These are phyloP conservation scores for Aspergillus jensenii DNA, from an alignment of 2,329 filamentous ascomycete species.

Conservation along the genomic window DNA sequence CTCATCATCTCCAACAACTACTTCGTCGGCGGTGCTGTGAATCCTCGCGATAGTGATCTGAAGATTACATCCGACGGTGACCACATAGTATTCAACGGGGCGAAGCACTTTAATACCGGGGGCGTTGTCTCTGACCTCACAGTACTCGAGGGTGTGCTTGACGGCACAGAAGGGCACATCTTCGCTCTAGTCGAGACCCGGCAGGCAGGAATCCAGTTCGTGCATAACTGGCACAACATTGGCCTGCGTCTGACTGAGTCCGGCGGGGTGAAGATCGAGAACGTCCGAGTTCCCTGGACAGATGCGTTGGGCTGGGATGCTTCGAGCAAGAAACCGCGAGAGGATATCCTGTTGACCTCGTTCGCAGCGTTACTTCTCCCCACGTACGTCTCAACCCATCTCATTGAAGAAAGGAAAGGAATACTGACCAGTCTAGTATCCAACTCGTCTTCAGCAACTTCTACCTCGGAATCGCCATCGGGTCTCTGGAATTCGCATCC, in stretches of 20 bases:
- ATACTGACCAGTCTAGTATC: conserved; percentile 41
- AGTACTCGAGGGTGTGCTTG: conserved; percentile 62
- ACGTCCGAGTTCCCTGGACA: conserved; percentile 57
- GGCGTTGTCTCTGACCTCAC: conserved; percentile 66
- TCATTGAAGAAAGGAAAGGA: background rate
- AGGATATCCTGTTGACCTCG: conserved; percentile 50
- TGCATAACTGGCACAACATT: conserved; percentile 65
- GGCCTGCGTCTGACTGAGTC: conserved; percentile 65
- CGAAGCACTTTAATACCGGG: conserved; percentile 68
- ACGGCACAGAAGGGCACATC: conserved; percentile 59
- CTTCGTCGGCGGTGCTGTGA: conserved; percentile 66
- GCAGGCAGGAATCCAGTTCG: conserved; percentile 56
- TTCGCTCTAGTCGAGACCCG: conserved; percentile 61
- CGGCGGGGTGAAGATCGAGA: conserved; percentile 60
- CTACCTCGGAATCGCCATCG: conserved; percentile 63
- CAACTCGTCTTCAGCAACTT: conserved; percentile 68
- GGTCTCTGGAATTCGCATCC: conserved; percentile 56
- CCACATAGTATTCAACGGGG: conserved; percentile 59
- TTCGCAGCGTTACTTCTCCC: conserved; percentile 61
- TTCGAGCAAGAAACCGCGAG: conserved; percentile 51
- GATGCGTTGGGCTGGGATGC: conserved; percentile 64
- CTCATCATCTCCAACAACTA: conserved; percentile 64
- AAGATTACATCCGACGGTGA: conserved; percentile 57
- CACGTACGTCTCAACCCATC: conserved; percentile 39
- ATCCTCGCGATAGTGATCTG: conserved; percentile 63